Base-by-base conservation (phyloP, 176 grass and related monocot genomes). In the Aegilops speltoides region DNA sequence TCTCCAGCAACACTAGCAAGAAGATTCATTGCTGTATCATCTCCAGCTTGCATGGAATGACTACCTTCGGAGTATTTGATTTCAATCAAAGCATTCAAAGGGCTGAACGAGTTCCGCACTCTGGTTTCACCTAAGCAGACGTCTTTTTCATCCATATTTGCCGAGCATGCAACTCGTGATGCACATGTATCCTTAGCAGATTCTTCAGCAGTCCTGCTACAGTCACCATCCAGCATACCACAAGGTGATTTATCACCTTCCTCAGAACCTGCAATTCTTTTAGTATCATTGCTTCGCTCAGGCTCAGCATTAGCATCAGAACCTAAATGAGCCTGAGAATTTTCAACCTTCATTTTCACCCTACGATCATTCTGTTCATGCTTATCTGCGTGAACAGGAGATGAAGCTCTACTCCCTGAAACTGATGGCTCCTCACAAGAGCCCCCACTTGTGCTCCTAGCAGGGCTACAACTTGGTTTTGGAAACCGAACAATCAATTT, bases 1-100 rank as follows among this genome's bases (percentile, higher is more conserved):
- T 95, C 91, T n/a, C 91, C 95, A 84, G 95, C 95, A 32, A 97
- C 95, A 78, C 89, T 97, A 82, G 95, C 93, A 82, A 97, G 95
- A 86, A 97, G 89, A 91, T 97, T 97, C 93, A 95, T 97, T 59
- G 93, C 91, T 7, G 86, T 79, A 77, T 97, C 95, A 57, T 95
- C 95, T 77, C 93, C 93, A 86, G 87, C 89, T 56, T 77, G 87
- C 68, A 94, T 76, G 10, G 93, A 82, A 89, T 79, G 86, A 74
- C 79, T 84, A 79, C 84, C 59, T 82, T 95, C 92, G 10, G 95
- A 90, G 65, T 93, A 97, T 68, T 94, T 94, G 28, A 91, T 97
- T 91, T 97, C 91, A 82, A 98, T 93, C 77, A 98, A 82, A 25
- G 95, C 95, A 89, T 92, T 98, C 84, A 98, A 93, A 78, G 95